Percentiles rank a stretch among this genome's conserved stretches.
Conservation (phyloP, 2,329 filamentous ascomycete species). For the Tympanopsis confertula region DNA sequence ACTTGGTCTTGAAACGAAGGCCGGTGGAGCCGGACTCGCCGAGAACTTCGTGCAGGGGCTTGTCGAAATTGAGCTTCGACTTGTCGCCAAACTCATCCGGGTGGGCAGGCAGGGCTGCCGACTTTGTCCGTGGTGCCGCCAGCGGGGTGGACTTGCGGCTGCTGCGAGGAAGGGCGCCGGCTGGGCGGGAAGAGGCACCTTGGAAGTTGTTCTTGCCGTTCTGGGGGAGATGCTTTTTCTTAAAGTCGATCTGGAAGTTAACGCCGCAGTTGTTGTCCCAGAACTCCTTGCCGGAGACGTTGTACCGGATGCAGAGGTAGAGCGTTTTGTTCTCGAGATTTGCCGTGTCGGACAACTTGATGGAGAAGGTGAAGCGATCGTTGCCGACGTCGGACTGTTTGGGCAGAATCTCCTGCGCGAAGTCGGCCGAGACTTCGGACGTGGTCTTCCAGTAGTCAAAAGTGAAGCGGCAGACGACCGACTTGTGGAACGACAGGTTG, state of each 20-base stretch:
- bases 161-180: conserved; percentile 51
- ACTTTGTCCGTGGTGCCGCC: conserved; percentile 34
- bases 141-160: conserved; percentile 35
- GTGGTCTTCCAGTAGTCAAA: conserved; percentile 98
- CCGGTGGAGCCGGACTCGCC: conserved; percentile 46
- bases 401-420: conserved; percentile 63
- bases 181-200: conserved; percentile 35
- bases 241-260: conserved; percentile 93
- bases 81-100: conserved; percentile 64
- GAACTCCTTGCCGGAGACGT: conserved; percentile 69
- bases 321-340: conserved; percentile 88
- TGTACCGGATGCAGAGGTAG: conserved; percentile 83
- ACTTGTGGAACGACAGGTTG: conserved; percentile 83
- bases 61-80: conserved; percentile 44
- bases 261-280: conserved; percentile 86
- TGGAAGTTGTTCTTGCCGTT: conserved; percentile 40
- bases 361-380: conserved; percentile 87
- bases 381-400: conserved; percentile 54
- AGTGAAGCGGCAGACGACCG: conserved; percentile 84
- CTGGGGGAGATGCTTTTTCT: conserved; percentile 59
- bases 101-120: conserved; percentile 38
- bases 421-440: conserved; percentile 87
- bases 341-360: conserved; percentile 81
- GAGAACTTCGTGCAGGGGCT: conserved; percentile 49
- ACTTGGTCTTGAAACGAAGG: conserved; percentile 60